Evolutionary conservation across 805 yeast genomes (phyloP).

Genomic region (Cephaloascus fragrans): DNA sequence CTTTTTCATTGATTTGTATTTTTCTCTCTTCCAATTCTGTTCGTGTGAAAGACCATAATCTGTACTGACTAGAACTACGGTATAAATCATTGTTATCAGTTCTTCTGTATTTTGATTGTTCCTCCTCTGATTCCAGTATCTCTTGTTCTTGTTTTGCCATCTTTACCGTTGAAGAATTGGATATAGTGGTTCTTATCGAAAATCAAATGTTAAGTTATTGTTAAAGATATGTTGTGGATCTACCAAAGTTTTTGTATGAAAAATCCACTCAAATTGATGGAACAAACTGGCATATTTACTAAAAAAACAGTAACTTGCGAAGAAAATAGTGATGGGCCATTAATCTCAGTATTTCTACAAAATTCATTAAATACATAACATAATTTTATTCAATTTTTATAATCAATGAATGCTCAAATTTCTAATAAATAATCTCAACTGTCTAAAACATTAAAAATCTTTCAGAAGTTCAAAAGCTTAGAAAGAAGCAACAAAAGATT

Average conservation of each 20-base stretch:
- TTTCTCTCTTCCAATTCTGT: conserved; percentile 44
- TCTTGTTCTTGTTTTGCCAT: neutral
- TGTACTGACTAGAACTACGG: conserved; percentile 76
- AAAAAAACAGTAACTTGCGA: too few species aligned
- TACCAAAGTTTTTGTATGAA: too few species aligned
- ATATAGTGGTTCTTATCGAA: too few species aligned
- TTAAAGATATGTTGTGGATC: too few species aligned
- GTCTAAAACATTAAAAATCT: neutral
- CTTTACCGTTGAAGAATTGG: too few species aligned
- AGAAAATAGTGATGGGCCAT: too few species aligned
- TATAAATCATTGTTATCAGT: conserved; percentile 80
- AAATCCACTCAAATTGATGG: too few species aligned
- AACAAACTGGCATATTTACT: too few species aligned
- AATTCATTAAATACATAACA: conserved; percentile 1
- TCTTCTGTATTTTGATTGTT: conserved; percentile 11
- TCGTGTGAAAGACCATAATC: conserved; percentile 74
- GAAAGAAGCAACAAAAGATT: conserved; percentile 88
- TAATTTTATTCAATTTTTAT: conserved; percentile 6
- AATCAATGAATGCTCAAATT: conserved; percentile 1
- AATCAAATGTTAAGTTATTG: too few species aligned
- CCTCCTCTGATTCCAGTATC: neutral
- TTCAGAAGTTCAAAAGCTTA: conserved; percentile 12
- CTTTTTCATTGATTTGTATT: conserved; percentile 43
- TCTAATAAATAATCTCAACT: neutral
- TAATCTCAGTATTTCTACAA: too few species aligned